A percentile compares a stretch with the other conserved stretches of the same genome.
Evolutionary conservation across 257 asterid genomes (phyloP).

Genomic region (Solanum dulcamara): DNA sequence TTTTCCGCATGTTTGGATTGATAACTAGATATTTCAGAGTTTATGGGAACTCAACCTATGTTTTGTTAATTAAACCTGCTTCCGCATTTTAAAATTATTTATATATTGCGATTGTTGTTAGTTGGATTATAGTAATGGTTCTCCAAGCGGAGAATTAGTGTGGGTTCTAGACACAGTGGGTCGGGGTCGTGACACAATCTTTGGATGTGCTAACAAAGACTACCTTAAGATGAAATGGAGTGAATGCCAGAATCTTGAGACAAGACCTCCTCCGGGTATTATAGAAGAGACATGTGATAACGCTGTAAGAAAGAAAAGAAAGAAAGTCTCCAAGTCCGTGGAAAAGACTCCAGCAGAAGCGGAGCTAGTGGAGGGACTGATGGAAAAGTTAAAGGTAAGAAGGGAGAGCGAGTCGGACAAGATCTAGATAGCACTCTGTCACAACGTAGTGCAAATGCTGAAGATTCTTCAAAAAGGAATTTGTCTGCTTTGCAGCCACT

Average conservation of each 20-base stretch:
- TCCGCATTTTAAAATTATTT: too few species aligned
- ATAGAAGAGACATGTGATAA: constrained; percentile 31
- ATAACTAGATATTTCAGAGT: too few species aligned
- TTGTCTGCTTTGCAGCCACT: constrained; percentile 36
- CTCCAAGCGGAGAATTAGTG: too few species aligned
- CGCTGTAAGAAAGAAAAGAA: constrained; percentile 54
- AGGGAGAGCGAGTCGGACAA: constrained; percentile 27
- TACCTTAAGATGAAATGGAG: constrained; percentile 38
- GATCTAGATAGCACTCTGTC: constrained; percentile 23
- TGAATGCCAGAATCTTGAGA: constrained; percentile 18
- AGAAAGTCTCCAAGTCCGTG: constrained; percentile 51
- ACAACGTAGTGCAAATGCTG: constrained; percentile 7
- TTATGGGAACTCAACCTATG: too few species aligned
- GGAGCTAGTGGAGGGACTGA: constrained; percentile 24
- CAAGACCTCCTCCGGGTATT: constrained; percentile 23
- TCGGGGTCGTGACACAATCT: too few species aligned
- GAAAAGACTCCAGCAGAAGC: constrained; percentile 42
- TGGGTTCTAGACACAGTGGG: too few species aligned
- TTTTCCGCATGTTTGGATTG: too few species aligned
- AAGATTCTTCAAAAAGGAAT: constrained; percentile 35
- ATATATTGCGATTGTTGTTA: too few species aligned
- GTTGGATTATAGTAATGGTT: too few species aligned
- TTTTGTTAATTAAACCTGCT: too few species aligned
- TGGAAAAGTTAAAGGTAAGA: constrained; percentile 21
- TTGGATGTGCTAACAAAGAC: constrained; percentile 32